Conservation (phyloP, 768 basidiomycete species). For the Lactarius akahatsu region DNA sequence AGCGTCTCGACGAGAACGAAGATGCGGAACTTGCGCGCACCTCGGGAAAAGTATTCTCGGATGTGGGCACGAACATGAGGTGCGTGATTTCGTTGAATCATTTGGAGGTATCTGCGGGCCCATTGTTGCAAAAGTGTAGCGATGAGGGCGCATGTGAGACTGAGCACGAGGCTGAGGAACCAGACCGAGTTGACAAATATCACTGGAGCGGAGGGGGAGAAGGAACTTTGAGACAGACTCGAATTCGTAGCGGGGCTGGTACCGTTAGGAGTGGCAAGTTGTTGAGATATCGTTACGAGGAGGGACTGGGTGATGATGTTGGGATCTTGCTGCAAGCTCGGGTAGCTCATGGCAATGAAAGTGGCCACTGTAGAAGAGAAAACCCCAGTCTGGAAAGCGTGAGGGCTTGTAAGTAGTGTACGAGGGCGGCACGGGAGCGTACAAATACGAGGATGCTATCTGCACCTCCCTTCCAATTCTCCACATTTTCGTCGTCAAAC, state of each 20-base stretch:
- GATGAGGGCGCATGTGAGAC: too few species aligned
- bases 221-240: not conserved
- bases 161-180: constrained; percentile 4
- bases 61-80: not conserved
- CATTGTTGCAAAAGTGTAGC: constrained; percentile 21
- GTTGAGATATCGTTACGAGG: constrained; percentile 17
- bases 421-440: too few species aligned
- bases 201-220: not conserved
- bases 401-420: too few species aligned
- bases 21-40: not conserved
- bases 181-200: constrained; percentile 5
- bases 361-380: constrained; percentile 14
- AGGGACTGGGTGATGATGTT: constrained; percentile 15
- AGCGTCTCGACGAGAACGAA: not conserved
- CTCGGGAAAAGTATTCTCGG: not conserved
- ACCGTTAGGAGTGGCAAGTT: constrained; percentile 9
- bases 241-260: not conserved
- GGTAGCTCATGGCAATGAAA: not conserved
- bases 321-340: not conserved
- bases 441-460: constrained; percentile 1
- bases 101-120: constrained; percentile 12
- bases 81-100: not conserved
- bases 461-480: constrained; percentile 20
- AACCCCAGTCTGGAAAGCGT: constrained; percentile 10
- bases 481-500: not conserved